Evolutionary conservation across 2,329 filamentous ascomycete genomes (phyloP).

Genomic region (Ophioceras dolichostomum): DNA sequence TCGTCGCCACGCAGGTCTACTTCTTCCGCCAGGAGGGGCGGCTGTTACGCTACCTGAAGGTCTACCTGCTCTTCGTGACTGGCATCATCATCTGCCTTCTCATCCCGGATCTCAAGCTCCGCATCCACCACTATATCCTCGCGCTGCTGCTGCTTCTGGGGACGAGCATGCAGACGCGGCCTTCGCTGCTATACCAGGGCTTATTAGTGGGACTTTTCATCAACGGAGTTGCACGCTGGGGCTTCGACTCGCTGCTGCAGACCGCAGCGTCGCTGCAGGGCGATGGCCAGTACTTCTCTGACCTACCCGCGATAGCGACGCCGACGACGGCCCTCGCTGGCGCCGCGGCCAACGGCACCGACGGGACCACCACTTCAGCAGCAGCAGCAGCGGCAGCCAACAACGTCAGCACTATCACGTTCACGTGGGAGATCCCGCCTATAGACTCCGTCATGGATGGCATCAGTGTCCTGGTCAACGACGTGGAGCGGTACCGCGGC

Average conservation of each 20-base stretch:
- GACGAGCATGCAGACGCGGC: conserved; percentile 77
- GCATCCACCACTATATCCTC: conserved; percentile 92
- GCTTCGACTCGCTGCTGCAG: conserved; percentile 79
- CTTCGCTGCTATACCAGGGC: conserved; percentile 77
- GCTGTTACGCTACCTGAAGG: conserved; percentile 61
- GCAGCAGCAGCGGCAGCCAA: conserved; percentile 9
- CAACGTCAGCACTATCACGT: conserved; percentile 53
- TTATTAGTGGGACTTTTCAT: conserved; percentile 83
- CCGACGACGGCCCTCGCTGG: conserved; percentile 30
- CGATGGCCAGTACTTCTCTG: conserved; percentile 50
- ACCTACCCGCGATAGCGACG: conserved; percentile 40
- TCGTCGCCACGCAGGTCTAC: conserved; percentile 68
- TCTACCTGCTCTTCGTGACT: conserved; percentile 59
- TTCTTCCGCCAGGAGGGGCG: conserved; percentile 77
- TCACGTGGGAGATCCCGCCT: conserved; percentile 35
- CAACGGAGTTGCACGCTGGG: conserved; percentile 90
- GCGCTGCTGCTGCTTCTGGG: conserved; percentile 78
- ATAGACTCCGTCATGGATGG: conserved; percentile 50
- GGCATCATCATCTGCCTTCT: conserved; percentile 59
- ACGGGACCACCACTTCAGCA: too few relatives aligned
- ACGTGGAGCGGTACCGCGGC: conserved; percentile 68
- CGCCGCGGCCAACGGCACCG: conserved; percentile 5
- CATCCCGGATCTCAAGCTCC: conserved; percentile 65
- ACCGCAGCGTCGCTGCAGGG: conserved; percentile 62
- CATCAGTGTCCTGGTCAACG: conserved; percentile 70